Evolutionary conservation across 345 rosid genomes (phyloP), one percentile per base, ranked within the genome.

Genomic region (Brassica nigra): DNA sequence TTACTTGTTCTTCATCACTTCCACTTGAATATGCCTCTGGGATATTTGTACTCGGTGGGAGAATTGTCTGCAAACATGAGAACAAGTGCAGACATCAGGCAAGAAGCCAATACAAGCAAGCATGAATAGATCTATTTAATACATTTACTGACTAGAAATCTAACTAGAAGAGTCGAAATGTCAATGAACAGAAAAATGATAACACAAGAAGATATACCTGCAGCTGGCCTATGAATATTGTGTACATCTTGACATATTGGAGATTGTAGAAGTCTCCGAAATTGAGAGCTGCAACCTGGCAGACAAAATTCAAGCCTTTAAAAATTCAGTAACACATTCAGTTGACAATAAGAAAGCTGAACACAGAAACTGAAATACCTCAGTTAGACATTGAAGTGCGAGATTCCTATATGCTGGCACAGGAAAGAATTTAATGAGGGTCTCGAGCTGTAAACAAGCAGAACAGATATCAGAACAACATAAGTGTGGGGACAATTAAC

Each of bases 1-100:
- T 80, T 67, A 90, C 99, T 87, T 96, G 99, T 54, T 96, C 98
- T 74, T 96, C 99, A 73, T 89, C 87, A 78, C 85, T 84, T 82
- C 99, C 99, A 31, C 82, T 79, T 16, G 91, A 90, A 86, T 90
- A 93, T 77, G 97, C 98, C 84, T 96, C 97, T 65, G 99, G 98
- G 55, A 96, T 88, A 70, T 89, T 90, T 71, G 98, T 92, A 44
- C 84, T 76, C 4, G 92, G 90, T 42, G 97, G 95, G 28, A 93
- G 91, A 83, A 92, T 90, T 55, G 81, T 81, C 99, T 96, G 85
- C 68, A 78, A 47, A 59, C 30, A 76, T 54, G 79, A 63, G 42
- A 76, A 77, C 54, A 76, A 77, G 23, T 61, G 31, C 71, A 52
- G 5, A 67, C 49, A 80, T 71, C 42, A 81, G 57, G 12, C 23